These are phyloP conservation scores for Pelagophyceae sp. DNA, from an alignment of 352 stramenopile genomes.

Conservation along the genomic window DNA sequence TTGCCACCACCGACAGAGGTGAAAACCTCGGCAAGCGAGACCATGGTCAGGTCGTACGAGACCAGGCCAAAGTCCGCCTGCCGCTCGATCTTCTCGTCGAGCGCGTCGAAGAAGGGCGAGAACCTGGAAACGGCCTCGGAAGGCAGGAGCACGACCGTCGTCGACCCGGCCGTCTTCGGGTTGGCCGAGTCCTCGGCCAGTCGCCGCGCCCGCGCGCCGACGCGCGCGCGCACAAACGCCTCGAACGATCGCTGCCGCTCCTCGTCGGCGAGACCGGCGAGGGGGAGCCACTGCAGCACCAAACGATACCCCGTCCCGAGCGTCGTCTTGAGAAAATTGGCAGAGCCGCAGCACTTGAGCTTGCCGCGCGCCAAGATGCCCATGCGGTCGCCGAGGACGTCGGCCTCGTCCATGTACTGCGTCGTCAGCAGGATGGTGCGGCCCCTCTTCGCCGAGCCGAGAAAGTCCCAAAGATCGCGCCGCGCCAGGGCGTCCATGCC, in stretches of 20 bases:
- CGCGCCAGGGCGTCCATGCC: conserved; percentile 78
- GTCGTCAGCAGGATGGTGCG: conserved; percentile 81
- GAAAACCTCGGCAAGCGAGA: conserved; percentile 2
- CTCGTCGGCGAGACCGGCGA: neutral
- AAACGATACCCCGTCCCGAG: conserved; percentile 80
- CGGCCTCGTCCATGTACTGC: conserved; percentile 82
- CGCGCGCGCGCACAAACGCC: too few relatives aligned
- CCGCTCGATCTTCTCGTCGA: neutral
- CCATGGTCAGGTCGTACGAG: conserved; percentile 13
- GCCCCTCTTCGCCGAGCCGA: conserved; percentile 54
- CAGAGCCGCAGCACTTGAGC: conserved; percentile 66
- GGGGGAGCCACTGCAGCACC: neutral
- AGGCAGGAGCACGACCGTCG: neutral
- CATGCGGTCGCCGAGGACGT: conserved; percentile 63
- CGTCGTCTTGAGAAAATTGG: conserved; percentile 81
- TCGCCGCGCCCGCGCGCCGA: too few relatives aligned
- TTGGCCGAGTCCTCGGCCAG: neutral
- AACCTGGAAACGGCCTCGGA: neutral
- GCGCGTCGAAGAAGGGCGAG: neutral
- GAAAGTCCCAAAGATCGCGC: conserved; percentile 67
- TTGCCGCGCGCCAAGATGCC: conserved; percentile 82
- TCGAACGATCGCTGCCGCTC: neutral
- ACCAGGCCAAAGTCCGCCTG: neutral
- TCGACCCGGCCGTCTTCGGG: too few relatives aligned
- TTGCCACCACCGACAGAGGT: neutral